A percentile compares a stretch with the other conserved stretches of the same genome.
Conservation (phyloP, 2,329 filamentous ascomycete genomes). For the Phaeophleospora eucalypticola region DNA sequence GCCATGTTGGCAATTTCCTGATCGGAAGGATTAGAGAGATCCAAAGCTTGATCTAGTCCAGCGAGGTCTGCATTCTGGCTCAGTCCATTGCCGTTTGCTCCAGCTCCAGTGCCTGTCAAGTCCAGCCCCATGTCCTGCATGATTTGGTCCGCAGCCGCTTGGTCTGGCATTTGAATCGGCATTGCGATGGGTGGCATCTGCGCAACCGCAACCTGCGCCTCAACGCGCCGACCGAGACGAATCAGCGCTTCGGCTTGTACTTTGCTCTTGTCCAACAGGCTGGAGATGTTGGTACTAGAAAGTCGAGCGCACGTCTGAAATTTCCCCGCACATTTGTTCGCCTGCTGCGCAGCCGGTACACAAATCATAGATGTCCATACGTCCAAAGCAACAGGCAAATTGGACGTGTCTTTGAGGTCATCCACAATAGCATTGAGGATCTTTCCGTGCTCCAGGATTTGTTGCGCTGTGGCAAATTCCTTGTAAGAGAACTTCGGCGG, state of each 20-base stretch:
- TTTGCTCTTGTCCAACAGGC: slow-evolving; percentile 56
- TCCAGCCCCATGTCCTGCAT: slow-evolving; percentile 34
- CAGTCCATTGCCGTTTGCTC: slow-evolving; percentile 13
- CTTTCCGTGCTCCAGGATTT: slow-evolving; percentile 58
- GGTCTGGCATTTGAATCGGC: slow-evolving; percentile 23
- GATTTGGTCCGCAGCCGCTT: slow-evolving; percentile 27
- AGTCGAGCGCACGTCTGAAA: slow-evolving; percentile 36
- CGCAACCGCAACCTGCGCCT: slow-evolving; percentile 51
- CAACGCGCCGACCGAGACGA: slow-evolving; percentile 29
- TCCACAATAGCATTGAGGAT: slow-evolving; percentile 62
- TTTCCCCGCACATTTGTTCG: slow-evolving; percentile 33
- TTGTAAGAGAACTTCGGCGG: slow-evolving; percentile 68
- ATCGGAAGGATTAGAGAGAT: slow-evolving; percentile 13
- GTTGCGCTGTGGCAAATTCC: slow-evolving; percentile 59
- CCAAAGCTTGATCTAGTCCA: slow-evolving; percentile 15
- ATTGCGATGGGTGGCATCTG: slow-evolving; percentile 46
- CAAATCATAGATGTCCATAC: slow-evolving; percentile 66
- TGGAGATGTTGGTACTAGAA: slow-evolving; percentile 48
- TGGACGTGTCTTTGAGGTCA: slow-evolving; percentile 60
- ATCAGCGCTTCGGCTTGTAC: slow-evolving; percentile 51
- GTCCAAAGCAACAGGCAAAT: slow-evolving; percentile 62
- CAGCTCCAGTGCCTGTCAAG: slow-evolving; percentile 14
- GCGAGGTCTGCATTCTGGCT: slow-evolving; percentile 21
- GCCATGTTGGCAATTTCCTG: slow-evolving; percentile 24
- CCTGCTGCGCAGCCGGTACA: slow-evolving; percentile 46